Percentiles rank a stretch among this genome's conserved stretches.
Conservation (phyloP, 805 yeast species). For the Suhomyces sp. region DNA sequence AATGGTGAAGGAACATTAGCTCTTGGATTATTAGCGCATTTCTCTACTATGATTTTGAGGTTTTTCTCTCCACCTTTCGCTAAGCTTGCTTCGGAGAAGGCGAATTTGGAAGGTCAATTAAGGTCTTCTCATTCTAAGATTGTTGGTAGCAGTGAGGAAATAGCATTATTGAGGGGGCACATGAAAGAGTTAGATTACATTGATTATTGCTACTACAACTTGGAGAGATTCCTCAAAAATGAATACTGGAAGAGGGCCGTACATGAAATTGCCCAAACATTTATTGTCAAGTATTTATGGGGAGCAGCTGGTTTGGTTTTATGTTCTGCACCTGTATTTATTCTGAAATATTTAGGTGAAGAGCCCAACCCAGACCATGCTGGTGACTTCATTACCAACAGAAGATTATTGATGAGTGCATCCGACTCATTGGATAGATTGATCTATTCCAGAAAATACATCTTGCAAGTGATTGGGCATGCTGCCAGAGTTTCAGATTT, state of each 20-base stretch:
- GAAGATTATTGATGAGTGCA: slow-evolving; percentile 78
- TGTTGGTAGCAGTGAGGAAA: slow-evolving; percentile 78
- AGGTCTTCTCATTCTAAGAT: slow-evolving; percentile 80
- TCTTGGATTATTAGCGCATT: slow-evolving; percentile 75
- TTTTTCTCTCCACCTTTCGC: slow-evolving; percentile 90
- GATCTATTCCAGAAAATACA: slow-evolving; percentile 78
- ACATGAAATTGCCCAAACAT: slow-evolving; percentile 83
- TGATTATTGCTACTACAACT: slow-evolving; percentile 77
- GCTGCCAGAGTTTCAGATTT: slow-evolving; percentile 72
- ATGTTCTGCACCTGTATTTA: slow-evolving; percentile 87
- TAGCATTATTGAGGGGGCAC: slow-evolving; percentile 83
- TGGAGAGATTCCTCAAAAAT: slow-evolving; percentile 73
- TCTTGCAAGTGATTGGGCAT: slow-evolving; percentile 82
- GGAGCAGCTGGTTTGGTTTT: slow-evolving; percentile 91
- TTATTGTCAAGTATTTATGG: slow-evolving; percentile 88
- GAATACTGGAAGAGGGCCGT: slow-evolving; percentile 74
- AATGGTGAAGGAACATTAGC: slow-evolving; percentile 77
- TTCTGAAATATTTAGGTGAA: slow-evolving; percentile 51
- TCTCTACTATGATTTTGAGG: slow-evolving; percentile 70
- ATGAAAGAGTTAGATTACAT: slow-evolving; percentile 71
- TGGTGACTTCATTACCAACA: slow-evolving; percentile 85
- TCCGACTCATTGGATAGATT: slow-evolving; percentile 86
- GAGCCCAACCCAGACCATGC: slow-evolving; percentile 50
- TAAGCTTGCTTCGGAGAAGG: slow-evolving; percentile 69
- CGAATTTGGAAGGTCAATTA: slow-evolving; percentile 80